Percentiles rank a stretch among this genome's conserved stretches.
phyloP scores from a whole-genome alignment of 306 rosid species.

The Corylus americana region DNA sequence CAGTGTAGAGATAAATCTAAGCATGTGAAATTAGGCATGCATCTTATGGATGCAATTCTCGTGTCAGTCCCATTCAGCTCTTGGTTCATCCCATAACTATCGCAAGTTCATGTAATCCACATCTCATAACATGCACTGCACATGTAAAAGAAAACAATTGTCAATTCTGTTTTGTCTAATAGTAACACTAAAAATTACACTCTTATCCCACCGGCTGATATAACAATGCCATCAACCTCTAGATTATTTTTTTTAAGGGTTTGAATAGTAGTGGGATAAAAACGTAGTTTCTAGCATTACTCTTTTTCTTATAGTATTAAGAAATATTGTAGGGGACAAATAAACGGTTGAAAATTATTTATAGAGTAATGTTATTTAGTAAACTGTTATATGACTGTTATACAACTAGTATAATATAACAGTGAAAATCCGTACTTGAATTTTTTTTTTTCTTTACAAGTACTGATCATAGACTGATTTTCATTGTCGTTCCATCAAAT shows the following conservation, averaged over 20 bases:
- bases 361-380: no score
- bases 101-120: not conserved
- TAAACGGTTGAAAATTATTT: slow-evolving; percentile 13
- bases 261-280: no score
- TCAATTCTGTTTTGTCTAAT: not conserved
- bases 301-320: not conserved
- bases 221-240: no score
- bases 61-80: not conserved
- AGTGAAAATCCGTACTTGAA: no score
- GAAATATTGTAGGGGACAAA: not conserved
- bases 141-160: not conserved
- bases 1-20: not conserved
- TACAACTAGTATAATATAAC: no score
- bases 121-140: not conserved
- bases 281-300: no score
- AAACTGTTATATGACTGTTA: no score
- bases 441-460: no score
- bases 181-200: no score
- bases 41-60: not conserved
- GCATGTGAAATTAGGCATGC: not conserved
- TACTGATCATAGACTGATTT: no score
- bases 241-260: no score
- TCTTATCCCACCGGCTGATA: fast-evolving
- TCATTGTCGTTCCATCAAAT: no score
- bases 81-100: not conserved